Evolutionary conservation across 2,329 filamentous ascomycete genomes (phyloP).

Genomic region (Hymenoscyphus infarciens): DNA sequence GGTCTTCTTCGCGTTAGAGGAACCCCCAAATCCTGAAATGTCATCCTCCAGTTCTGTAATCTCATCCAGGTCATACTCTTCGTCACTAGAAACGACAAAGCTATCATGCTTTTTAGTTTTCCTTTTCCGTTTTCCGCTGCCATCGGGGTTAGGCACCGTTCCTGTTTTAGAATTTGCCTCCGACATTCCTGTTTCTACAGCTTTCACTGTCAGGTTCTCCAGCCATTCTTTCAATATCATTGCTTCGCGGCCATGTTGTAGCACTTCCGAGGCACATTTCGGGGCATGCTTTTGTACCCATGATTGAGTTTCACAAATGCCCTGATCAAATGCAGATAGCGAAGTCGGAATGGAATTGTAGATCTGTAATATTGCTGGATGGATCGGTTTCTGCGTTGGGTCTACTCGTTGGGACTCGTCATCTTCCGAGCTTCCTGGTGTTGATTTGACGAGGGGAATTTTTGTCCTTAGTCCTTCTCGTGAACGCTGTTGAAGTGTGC

Average conservation of each 20-base stretch:
- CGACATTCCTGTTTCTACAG: slow-evolving; percentile 61
- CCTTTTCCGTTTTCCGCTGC: slow-evolving; percentile 61
- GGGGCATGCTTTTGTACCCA: slow-evolving; percentile 91
- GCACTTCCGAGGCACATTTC: slow-evolving; percentile 60
- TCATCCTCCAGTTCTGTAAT: slow-evolving; percentile 58
- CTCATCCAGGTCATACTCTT: slow-evolving; percentile 71
- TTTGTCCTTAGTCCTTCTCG: slow-evolving; percentile 41
- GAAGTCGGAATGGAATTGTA: slow-evolving; percentile 57
- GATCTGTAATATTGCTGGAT: slow-evolving; percentile 58
- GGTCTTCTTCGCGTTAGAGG: slow-evolving; percentile 47
- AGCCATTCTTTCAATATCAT: slow-evolving; percentile 78
- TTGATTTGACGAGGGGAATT: slow-evolving; percentile 8
- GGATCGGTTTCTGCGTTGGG: slow-evolving; percentile 33
- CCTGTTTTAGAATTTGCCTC: slow-evolving; percentile 20
- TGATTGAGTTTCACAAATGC: slow-evolving; percentile 64
- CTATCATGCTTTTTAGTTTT: slow-evolving; percentile 66
- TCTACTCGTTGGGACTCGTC: slow-evolving; percentile 37
- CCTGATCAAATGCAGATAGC: slow-evolving; percentile 77
- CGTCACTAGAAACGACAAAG: slow-evolving; percentile 76
- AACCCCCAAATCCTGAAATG: slow-evolving; percentile 34
- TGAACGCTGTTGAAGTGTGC: slow-evolving; percentile 49
- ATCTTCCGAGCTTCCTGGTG: slow-evolving; percentile 32
- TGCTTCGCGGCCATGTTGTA: slow-evolving; percentile 71
- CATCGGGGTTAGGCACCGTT: slow-evolving; percentile 34
- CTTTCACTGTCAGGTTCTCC: slow-evolving; percentile 67